These are phyloP conservation scores for Pseudoperonospora humuli DNA, from an alignment of 352 stramenopile species.

Conservation along the genomic window DNA sequence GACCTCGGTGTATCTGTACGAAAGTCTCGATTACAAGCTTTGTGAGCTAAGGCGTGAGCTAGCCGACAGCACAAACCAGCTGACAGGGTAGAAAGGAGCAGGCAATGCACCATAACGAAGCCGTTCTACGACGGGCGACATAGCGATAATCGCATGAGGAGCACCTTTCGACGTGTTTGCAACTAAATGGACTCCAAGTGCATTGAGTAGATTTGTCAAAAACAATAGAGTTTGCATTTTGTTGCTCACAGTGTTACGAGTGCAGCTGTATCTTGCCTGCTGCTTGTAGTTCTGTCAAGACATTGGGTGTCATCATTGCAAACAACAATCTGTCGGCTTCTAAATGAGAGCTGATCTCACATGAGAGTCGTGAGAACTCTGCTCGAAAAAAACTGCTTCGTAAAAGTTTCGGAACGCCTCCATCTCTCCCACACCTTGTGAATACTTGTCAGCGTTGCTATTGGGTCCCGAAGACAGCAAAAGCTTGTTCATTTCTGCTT, in stretches of 20 bases:
- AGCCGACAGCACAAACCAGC: background rate
- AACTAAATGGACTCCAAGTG: slow-evolving; percentile 8
- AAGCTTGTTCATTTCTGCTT: slow-evolving; percentile 66
- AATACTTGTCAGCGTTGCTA: slow-evolving; percentile 69
- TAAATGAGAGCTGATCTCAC: slow-evolving; percentile 33
- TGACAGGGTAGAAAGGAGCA: background rate
- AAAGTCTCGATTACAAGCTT: slow-evolving; percentile 42
- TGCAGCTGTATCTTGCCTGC: slow-evolving; percentile 1
- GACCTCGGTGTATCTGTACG: slow-evolving; percentile 69
- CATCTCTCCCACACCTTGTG: slow-evolving; percentile 64
- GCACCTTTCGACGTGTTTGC: slow-evolving; percentile 2
- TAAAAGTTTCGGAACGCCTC: slow-evolving; percentile 81
- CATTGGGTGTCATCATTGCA: background rate
- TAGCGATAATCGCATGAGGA: background rate
- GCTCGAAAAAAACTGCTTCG: slow-evolving; percentile 75
- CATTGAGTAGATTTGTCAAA: slow-evolving; percentile 10
- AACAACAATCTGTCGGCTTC: slow-evolving; percentile 2
- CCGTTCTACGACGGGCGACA: background rate
- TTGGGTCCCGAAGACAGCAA: slow-evolving; percentile 39
- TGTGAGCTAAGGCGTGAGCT: slow-evolving; percentile 31
- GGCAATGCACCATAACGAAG: background rate
- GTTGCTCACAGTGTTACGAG: slow-evolving; percentile 7
- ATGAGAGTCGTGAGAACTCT: slow-evolving; percentile 31
- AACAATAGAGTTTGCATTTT: slow-evolving; percentile 15
- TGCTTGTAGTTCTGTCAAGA: slow-evolving; percentile 5